Conservation (phyloP, 148 eudicot species). For the Nyssa sinensis region DNA sequence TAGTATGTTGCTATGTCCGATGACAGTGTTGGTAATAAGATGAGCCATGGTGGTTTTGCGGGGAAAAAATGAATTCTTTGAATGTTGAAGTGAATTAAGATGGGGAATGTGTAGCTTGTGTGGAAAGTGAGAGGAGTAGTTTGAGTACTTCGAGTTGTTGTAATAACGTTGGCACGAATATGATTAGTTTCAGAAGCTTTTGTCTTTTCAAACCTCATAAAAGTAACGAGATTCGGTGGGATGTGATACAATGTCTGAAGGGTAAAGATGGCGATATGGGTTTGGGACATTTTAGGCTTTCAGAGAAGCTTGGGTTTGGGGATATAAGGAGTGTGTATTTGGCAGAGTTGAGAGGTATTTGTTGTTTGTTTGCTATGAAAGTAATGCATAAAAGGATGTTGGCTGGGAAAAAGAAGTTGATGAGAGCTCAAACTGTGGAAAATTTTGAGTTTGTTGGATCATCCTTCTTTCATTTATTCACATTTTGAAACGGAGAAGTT, state of each 20-base stretch:
- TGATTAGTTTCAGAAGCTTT: conserved; percentile 45
- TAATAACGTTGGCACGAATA: conserved; percentile 30
- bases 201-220: conserved; percentile 67
- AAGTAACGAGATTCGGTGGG: conserved; percentile 71
- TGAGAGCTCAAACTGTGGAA: conserved; percentile 84
- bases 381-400: conserved; percentile 87
- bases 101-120: conserved; percentile 27
- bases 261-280: conserved; percentile 61
- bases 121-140: conserved; percentile 50
- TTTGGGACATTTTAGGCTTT: conserved; percentile 63
- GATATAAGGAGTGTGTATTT: conserved; percentile 89
- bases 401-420: conserved; percentile 68
- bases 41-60: conserved; percentile 25
- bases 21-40: conserved; percentile 9
- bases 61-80: conserved; percentile 5
- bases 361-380: conserved; percentile 75
- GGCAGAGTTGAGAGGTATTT: conserved; percentile 73
- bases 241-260: conserved; percentile 58
- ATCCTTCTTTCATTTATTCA: conserved; percentile 80
- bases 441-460: conserved; percentile 72
- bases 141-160: conserved; percentile 43
- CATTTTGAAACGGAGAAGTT: conserved; percentile 79
- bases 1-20: conserved; percentile 39
- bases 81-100: conserved; percentile 12
- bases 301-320: conserved; percentile 86